These are phyloP conservation scores for Penicillium turbatum DNA, from an alignment of 495 filamentous ascomycete species.

Conservation along the genomic window DNA sequence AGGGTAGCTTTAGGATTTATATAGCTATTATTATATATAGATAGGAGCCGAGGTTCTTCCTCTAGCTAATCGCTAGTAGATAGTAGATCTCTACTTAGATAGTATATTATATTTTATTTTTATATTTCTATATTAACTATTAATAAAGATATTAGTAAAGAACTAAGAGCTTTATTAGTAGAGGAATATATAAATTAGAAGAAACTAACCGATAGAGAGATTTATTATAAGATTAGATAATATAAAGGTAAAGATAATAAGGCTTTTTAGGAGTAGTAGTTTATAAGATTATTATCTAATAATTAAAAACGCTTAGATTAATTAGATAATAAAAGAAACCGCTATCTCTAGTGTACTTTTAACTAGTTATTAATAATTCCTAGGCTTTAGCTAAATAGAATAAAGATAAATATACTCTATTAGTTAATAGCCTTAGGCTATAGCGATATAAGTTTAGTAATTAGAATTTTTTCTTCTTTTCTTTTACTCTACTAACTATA, in stretches of 20 bases:
- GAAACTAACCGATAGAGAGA: slow-evolving; percentile 2
- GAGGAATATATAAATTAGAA: slow-evolving; percentile 1
- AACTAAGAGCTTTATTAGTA: not conserved
- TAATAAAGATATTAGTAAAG: not conserved
- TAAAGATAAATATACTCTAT: slow-evolving; percentile 17
- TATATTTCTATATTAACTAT: not conserved
- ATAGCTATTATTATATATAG: slow-evolving; percentile 27
- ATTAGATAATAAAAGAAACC: slow-evolving; percentile 13
- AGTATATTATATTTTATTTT: not conserved
- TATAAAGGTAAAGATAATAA: not conserved
- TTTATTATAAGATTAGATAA: slow-evolving; percentile 4
- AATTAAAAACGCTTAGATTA: slow-evolving; percentile 10
- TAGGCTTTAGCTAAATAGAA: slow-evolving; percentile 16
- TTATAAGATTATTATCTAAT: not conserved
- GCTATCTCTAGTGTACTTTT: slow-evolving; percentile 12
- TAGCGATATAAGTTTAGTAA: slow-evolving; percentile 13
- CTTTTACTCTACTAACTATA: not conserved
- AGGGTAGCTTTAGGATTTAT: slow-evolving; percentile 21
- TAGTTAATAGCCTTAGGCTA: slow-evolving; percentile 13
- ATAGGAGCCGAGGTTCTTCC: slow-evolving; percentile 20
- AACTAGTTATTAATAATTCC: slow-evolving; percentile 20
- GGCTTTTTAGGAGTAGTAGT: not conserved
- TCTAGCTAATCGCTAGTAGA: slow-evolving; percentile 30
- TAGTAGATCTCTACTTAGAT: slow-evolving; percentile 28
- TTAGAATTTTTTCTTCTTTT: not conserved